A percentile compares a stretch with the other conserved stretches of the same genome.
Conservation (phyloP, 2,329 filamentous ascomycete species). For the Colletotrichum somersetense region DNA sequence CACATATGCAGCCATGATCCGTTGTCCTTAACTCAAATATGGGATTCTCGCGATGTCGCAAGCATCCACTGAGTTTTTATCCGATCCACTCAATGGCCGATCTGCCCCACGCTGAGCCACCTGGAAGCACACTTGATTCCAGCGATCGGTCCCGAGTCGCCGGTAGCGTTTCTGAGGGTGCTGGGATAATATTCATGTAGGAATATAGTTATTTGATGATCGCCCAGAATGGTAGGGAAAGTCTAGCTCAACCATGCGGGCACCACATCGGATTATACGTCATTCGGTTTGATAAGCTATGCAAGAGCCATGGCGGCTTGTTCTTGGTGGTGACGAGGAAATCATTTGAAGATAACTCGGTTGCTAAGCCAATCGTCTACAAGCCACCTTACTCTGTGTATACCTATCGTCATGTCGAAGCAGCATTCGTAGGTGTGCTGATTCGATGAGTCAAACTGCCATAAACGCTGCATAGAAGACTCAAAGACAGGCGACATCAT, state of each 20-base stretch:
- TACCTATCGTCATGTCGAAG: neutral
- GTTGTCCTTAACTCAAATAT: neutral
- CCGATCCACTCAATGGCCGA: constrained; percentile 2
- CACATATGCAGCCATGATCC: neutral
- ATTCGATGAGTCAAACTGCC: neutral
- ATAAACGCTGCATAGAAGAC: neutral
- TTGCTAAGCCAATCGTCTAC: neutral
- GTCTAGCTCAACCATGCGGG: neutral
- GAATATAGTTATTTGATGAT: too few species aligned
- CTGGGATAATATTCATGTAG: neutral
- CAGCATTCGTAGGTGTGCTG: too few species aligned
- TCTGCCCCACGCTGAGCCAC: neutral
- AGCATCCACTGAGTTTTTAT: constrained; percentile 2
- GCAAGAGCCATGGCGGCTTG: neutral
- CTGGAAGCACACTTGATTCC: neutral
- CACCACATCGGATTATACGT: neutral
- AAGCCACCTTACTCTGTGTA: too few species aligned
- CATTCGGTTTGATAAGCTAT: neutral
- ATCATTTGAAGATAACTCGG: too few species aligned
- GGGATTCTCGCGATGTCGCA: neutral
- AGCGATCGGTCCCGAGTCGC: neutral
- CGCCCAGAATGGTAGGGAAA: neutral
- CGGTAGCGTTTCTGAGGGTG: neutral
- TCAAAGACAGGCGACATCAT: neutral
- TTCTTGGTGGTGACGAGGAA: neutral